phyloP scores from a whole-genome alignment of 2,329 filamentous ascomycete species.

The Xylariales sp. region DNA sequence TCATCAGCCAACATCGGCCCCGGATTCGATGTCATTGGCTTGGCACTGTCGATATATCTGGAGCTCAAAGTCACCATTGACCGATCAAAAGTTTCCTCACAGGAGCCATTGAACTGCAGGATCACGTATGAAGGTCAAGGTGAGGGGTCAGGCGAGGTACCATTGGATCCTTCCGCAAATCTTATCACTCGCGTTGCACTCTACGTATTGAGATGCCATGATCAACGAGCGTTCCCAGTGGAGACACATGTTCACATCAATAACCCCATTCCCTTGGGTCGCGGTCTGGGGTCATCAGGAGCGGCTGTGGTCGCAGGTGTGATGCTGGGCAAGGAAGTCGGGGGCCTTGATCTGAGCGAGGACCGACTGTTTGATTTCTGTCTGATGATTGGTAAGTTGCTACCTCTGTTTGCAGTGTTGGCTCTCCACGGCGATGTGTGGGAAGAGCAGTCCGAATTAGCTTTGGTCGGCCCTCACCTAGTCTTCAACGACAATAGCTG shows the following conservation, averaged over 20 bases:
- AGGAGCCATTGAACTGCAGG: slow-evolving; percentile 73
- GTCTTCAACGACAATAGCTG: too few species aligned
- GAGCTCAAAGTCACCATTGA: slow-evolving; percentile 80
- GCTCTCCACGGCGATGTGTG: too few species aligned
- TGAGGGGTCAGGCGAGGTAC: slow-evolving; percentile 66
- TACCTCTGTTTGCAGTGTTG: too few species aligned
- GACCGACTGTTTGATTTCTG: slow-evolving; percentile 91
- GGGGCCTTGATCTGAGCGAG: slow-evolving; percentile 69
- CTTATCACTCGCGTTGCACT: slow-evolving; percentile 91
- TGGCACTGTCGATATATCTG: slow-evolving; percentile 90
- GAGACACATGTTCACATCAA: slow-evolving; percentile 91
- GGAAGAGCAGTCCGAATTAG: too few species aligned
- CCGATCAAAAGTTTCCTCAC: slow-evolving; percentile 46
- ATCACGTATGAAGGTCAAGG: slow-evolving; percentile 87
- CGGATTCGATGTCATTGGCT: slow-evolving; percentile 95
- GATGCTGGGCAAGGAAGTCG: slow-evolving; percentile 85
- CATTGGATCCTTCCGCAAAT: slow-evolving; percentile 79
- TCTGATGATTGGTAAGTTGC: slow-evolving; percentile 77
- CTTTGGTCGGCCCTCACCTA: too few species aligned
- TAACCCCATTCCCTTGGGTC: slow-evolving; percentile 90
- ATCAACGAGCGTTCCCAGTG: slow-evolving; percentile 74
- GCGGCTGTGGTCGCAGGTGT: slow-evolving; percentile 94
- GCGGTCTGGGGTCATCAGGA: slow-evolving; percentile 90
- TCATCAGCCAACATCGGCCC: slow-evolving; percentile 97
- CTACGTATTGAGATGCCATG: slow-evolving; percentile 91